Evolutionary conservation across 306 rosid genomes (phyloP), one percentile per base, ranked within the genome.

Genomic region (Rosa lucieae): DNA sequence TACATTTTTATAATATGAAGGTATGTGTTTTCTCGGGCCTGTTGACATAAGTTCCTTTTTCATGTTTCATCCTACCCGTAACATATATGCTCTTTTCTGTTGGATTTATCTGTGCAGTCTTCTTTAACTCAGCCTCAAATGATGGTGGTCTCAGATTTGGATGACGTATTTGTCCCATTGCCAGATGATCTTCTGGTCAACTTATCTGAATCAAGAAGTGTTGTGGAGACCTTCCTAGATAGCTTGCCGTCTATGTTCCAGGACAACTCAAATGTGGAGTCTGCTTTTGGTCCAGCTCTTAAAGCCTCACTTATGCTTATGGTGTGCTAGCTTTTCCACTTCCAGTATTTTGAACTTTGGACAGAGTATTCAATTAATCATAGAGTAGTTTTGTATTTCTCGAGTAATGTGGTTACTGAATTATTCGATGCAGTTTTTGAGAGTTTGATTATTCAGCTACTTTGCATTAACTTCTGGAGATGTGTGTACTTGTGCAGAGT

Each of bases 121-220:
- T 90, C 98, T 81, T 85, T 96, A 89, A 90, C 91, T 62, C 99
- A 96, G 84, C 96, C 99, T 56, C 99, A 96, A 87, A 96, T 96
- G 99, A 88, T 90, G 91, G 99, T 96, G 82, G 97, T 96, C 88
- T 91, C 99, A 77, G 99, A 96, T 88, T 84, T 96, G 79, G 99
- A 96, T 72, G 99, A 93, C 72, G 82, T 96, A 86, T 96, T 96
- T 89, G 83, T 96, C 77, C 99, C 99, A n/a, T 88, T 96, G 79
- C 99, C 98, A 71, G 99, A 96, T 83, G 99, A 96, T 87, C 97
- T 96, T 72, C 94, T 96, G 81, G 99, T 96, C 79, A 96, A 96
- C 86, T 87, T 96, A 72, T 96, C 99, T 48, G 99, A 96, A 89
- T 96, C 99, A 74, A 93, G 94, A 90, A 85, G 83, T 82, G 99